phyloP scores from a whole-genome alignment of 805 yeast species.

The Danielia reshetovae region DNA sequence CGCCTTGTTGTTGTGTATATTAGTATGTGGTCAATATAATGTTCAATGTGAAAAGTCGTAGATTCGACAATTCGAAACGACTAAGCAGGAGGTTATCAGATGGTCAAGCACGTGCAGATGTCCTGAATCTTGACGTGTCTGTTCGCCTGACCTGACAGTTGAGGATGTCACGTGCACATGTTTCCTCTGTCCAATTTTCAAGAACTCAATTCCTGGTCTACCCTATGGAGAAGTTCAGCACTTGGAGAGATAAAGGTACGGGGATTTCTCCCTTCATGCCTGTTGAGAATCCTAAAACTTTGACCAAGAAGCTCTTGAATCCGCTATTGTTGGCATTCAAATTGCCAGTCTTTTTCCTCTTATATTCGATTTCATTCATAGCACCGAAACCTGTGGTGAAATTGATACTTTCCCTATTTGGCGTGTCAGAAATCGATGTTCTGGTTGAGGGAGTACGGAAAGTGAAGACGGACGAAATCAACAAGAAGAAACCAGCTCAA shows the following conservation, averaged over 20 bases:
- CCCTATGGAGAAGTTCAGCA: conserved; percentile 47
- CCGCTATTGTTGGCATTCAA: conserved; percentile 20
- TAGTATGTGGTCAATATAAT: conserved; percentile 23
- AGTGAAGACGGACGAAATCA: conserved; percentile 31
- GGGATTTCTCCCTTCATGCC: conserved; percentile 93
- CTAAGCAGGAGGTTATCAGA: too few species aligned
- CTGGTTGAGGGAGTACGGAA: conserved; percentile 49
- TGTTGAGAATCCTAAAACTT: conserved; percentile 20
- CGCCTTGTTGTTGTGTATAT: conserved; percentile 20
- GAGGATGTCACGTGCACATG: neutral
- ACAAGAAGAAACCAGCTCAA: conserved; percentile 29
- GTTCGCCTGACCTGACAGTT: neutral
- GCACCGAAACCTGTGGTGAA: conserved; percentile 15
- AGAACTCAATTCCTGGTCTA: neutral
- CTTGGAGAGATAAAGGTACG: conserved; percentile 85
- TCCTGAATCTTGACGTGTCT: neutral
- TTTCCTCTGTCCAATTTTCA: neutral
- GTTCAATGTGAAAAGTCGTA: too few species aligned
- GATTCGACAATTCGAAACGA: too few species aligned
- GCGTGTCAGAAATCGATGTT: conserved; percentile 36
- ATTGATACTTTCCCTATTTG: conserved; percentile 24
- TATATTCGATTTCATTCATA: conserved; percentile 16
- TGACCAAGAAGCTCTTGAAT: conserved; percentile 9
- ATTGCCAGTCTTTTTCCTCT: conserved; percentile 24
- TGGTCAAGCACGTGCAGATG: too few species aligned